Evolutionary conservation across 345 rosid genomes (phyloP).

Genomic region (Raphanus sativus): DNA sequence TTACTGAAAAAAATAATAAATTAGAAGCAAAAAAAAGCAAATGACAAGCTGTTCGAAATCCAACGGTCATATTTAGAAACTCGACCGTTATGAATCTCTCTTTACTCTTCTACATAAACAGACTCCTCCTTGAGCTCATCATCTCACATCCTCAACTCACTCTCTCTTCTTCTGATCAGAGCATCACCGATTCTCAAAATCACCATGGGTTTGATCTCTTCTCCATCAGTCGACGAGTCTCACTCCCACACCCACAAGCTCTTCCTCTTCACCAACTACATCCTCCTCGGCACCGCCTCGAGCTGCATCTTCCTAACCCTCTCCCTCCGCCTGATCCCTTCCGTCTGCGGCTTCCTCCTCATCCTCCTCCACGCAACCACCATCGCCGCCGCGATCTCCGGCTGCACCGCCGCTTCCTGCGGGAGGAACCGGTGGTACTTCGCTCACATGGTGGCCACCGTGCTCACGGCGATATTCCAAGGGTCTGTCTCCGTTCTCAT

Average conservation of each 20-base stretch:
- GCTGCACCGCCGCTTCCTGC: slow-evolving; percentile 68
- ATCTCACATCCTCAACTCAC: slow-evolving; percentile 12
- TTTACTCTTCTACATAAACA: slow-evolving; percentile 26
- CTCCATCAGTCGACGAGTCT: slow-evolving; percentile 36
- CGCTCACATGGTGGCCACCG: slow-evolving; percentile 88
- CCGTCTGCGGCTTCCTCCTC: slow-evolving; percentile 53
- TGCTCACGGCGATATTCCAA: slow-evolving; percentile 87
- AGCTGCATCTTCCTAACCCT: slow-evolving; percentile 89
- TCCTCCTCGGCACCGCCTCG: slow-evolving; percentile 84
- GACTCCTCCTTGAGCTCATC: neutral
- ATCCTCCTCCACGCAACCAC: slow-evolving; percentile 51
- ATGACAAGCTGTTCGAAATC: slow-evolving; percentile 29
- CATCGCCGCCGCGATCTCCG: slow-evolving; percentile 67
- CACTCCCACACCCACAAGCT: slow-evolving; percentile 64
- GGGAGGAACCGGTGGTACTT: slow-evolving; percentile 67
- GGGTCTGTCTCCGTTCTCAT: slow-evolving; percentile 83
- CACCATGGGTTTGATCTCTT: slow-evolving; percentile 36
- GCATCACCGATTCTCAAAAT: neutral
- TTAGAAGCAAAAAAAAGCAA: neutral
- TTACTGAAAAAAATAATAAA: neutral
- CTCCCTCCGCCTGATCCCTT: slow-evolving; percentile 83
- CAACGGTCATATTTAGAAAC: slow-evolving; percentile 42
- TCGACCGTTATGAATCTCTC: slow-evolving; percentile 5
- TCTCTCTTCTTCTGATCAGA: neutral
- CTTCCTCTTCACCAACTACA: slow-evolving; percentile 81